Percentiles rank a stretch among this genome's conserved stretches.
These are phyloP conservation scores for Bombardia bombarda DNA, from an alignment of 495 filamentous ascomycete genomes.

Conservation along the genomic window DNA sequence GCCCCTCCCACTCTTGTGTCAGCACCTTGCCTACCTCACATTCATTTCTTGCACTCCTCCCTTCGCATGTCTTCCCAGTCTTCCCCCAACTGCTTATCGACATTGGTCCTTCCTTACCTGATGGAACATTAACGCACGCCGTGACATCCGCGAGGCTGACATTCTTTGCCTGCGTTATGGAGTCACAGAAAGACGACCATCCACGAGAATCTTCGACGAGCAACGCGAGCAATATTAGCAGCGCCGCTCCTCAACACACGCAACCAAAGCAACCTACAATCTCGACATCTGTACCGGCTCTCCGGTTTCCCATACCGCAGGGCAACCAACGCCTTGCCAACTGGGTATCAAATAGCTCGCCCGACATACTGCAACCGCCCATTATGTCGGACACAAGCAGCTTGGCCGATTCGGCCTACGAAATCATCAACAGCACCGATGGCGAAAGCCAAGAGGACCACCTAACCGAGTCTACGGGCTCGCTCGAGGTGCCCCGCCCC, in stretches of 20 bases:
- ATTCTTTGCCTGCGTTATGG: conserved; percentile 34
- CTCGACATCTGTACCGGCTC: conserved; percentile 28
- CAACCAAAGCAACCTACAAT: conserved; percentile 6
- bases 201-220: conserved; percentile 1
- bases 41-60: not conserved
- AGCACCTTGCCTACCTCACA: not conserved
- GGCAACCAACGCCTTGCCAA: conserved; percentile 40
- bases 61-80: not conserved
- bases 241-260: not conserved
- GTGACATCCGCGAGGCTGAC: conserved; percentile 27
- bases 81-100: no score
- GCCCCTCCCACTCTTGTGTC: conserved; percentile 6
- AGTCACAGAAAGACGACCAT: conserved; percentile 23
- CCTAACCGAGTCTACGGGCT: conserved; percentile 44
- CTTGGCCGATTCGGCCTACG: conserved; percentile 50
- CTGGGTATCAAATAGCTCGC: conserved; percentile 44
- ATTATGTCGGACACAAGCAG: conserved; percentile 34
- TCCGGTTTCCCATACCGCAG: conserved; percentile 42
- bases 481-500: conserved; percentile 37
- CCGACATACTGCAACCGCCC: conserved; percentile 38
- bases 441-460: conserved; percentile 35
- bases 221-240: conserved; percentile 4
- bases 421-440: conserved; percentile 42
- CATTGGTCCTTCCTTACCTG: not conserved
- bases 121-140: conserved; percentile 22